A percentile compares a stretch with the other conserved stretches of the same genome.
These are phyloP conservation scores for Ceratocystis eucalypticola DNA, from an alignment of 2,329 filamentous ascomycete species.

Conservation along the genomic window DNA sequence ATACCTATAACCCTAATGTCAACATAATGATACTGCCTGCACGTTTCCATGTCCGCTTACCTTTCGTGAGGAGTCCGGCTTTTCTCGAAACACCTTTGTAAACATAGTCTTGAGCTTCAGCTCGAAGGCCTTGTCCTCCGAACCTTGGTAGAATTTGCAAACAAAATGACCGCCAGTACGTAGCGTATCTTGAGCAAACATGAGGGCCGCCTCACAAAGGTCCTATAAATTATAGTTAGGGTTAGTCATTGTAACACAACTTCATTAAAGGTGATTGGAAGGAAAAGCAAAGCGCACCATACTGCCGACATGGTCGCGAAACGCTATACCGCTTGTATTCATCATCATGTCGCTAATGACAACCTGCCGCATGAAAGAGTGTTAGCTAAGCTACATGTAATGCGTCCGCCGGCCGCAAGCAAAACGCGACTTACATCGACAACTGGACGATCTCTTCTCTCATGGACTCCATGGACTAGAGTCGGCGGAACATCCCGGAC, in stretches of 20 bases:
- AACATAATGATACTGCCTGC: not conserved
- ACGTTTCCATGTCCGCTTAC: slow-evolving; percentile 36
- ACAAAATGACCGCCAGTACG: slow-evolving; percentile 76
- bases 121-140: slow-evolving; percentile 72
- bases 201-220: slow-evolving; percentile 66
- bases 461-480: not conserved
- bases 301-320: slow-evolving; percentile 81
- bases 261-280: slow-evolving; percentile 3
- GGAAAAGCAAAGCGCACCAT: slow-evolving; percentile 53
- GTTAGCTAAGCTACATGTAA: not conserved
- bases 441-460: not conserved
- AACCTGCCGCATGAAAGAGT: slow-evolving; percentile 35
- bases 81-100: slow-evolving; percentile 66
- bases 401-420: not conserved
- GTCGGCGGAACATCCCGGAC: not conserved
- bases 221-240: slow-evolving; percentile 43
- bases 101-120: slow-evolving; percentile 63
- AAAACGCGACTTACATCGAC: slow-evolving; percentile 11
- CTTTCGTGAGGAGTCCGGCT: slow-evolving; percentile 78
- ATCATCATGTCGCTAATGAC: slow-evolving; percentile 99
- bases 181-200: slow-evolving; percentile 75
- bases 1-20: slow-evolving; percentile 42
- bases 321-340: slow-evolving; percentile 85
- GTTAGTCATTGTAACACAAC: not conserved
- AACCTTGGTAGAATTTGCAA: slow-evolving; percentile 93